These are phyloP conservation scores for Vararia minispora DNA, from an alignment of 768 basidiomycete genomes.

Conservation along the genomic window DNA sequence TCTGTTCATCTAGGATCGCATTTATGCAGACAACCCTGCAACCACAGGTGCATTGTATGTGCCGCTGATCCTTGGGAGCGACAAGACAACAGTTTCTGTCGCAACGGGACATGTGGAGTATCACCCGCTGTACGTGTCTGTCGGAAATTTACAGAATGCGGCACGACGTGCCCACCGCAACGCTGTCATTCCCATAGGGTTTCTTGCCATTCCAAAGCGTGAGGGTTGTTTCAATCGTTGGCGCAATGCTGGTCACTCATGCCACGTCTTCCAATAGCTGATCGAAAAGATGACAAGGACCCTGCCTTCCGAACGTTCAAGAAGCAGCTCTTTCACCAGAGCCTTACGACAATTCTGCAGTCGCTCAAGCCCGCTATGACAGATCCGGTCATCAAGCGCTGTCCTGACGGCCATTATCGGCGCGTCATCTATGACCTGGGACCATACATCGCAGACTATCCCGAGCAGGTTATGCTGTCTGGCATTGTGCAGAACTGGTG, in stretches of 20 bases:
- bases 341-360: constrained; percentile 7
- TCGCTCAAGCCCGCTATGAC: constrained; percentile 10
- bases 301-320: constrained; percentile 6
- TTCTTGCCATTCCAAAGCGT: constrained; percentile 1
- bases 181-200: not conserved
- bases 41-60: not conserved
- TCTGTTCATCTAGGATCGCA: not conserved
- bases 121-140: not conserved
- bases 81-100: constrained; percentile 2
- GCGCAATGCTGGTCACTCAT: too few relatives aligned
- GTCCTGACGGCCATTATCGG: constrained; percentile 12
- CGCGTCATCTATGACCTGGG: constrained; percentile 10
- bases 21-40: not conserved
- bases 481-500: constrained; percentile 14
- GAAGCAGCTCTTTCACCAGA: constrained; percentile 9
- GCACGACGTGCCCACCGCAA: not conserved
- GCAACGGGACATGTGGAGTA: constrained; percentile 1
- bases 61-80: constrained; percentile 1
- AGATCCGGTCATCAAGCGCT: constrained; percentile 6
- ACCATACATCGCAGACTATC: constrained; percentile 16
- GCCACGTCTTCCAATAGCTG: too few relatives aligned
- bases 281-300: not conserved
- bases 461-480: constrained; percentile 10
- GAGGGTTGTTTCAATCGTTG: too few relatives aligned
- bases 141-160: not conserved